These are phyloP conservation scores for Heterobasidion parviporum DNA, from an alignment of 1,284 basidiomycete species.

Conservation along the genomic window DNA sequence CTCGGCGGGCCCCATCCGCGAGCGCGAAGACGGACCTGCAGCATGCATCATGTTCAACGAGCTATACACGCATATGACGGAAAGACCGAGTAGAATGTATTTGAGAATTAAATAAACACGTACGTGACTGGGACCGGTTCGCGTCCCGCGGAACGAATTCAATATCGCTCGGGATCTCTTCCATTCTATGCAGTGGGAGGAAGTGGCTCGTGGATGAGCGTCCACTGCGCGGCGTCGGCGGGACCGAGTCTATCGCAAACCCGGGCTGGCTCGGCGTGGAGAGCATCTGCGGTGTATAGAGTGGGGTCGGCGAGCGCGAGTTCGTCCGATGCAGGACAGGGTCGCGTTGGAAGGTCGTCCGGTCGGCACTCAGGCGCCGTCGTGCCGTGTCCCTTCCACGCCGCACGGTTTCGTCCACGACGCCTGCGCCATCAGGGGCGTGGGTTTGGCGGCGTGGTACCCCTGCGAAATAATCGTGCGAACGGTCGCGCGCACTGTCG, in stretches of 20 bases:
- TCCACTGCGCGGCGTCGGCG: conserved; percentile 10
- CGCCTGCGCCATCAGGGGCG: conserved; percentile 21
- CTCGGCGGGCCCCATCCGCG: background rate
- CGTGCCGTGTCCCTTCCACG: conserved; percentile 16
- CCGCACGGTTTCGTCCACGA: conserved; percentile 14
- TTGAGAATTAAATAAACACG: background rate
- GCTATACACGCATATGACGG: background rate
- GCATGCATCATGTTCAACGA: background rate
- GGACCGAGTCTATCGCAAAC: background rate
- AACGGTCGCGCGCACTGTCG: background rate
- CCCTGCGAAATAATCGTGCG: background rate
- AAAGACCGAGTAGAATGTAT: too few species aligned
- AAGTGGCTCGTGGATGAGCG: conserved; percentile 14
- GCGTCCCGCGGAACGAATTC: conserved; percentile 15
- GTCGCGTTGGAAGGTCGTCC: conserved; percentile 21
- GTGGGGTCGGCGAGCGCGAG: conserved; percentile 17
- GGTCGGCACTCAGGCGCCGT: conserved; percentile 26
- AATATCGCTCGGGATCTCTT: background rate
- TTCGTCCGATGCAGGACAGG: conserved; percentile 19
- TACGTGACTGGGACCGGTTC: conserved; percentile 1
- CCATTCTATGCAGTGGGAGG: conserved; percentile 5
- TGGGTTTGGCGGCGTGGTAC: background rate
- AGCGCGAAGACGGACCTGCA: background rate
- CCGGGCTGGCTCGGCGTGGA: background rate
- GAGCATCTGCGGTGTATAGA: conserved; percentile 18